Percentiles rank a stretch among this genome's conserved stretches.
Evolutionary conservation across 2,329 filamentous ascomycete species (phyloP).

Genomic region (Aspergillus unguis): DNA sequence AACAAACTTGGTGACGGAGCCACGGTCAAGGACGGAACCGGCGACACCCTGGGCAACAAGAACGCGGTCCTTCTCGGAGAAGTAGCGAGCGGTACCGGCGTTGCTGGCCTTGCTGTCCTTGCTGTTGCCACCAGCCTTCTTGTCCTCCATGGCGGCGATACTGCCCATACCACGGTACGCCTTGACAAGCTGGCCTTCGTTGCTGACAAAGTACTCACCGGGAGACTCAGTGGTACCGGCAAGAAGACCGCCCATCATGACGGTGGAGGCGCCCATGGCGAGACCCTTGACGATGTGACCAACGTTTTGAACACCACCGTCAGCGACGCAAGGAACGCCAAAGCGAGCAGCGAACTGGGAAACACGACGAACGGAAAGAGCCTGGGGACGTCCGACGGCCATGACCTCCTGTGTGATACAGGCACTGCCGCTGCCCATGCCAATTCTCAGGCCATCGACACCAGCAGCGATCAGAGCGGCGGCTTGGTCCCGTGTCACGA

Average conservation of each 20-base stretch:
- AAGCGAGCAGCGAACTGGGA: constrained; percentile 86
- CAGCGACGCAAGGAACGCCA: constrained; percentile 95
- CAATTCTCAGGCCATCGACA: constrained; percentile 93
- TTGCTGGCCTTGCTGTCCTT: constrained; percentile 71
- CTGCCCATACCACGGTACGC: constrained; percentile 98
- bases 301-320: constrained; percentile 96
- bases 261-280: constrained; percentile 84
- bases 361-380: constrained; percentile 87
- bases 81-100: constrained; percentile 95
- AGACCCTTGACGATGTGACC: constrained; percentile 99
- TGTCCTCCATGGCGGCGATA: constrained; percentile 99
- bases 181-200: constrained; percentile 97
- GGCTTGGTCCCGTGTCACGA: constrained; percentile 95
- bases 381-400: constrained; percentile 95
- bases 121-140: constrained; percentile 76
- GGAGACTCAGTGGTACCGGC: constrained; percentile 97
- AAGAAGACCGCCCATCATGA: constrained; percentile 99
- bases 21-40: constrained; percentile 57
- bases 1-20: constrained; percentile 89
- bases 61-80: constrained; percentile 92
- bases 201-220: constrained; percentile 92
- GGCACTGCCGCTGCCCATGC: constrained; percentile 96
- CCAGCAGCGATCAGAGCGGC: constrained; percentile 88
- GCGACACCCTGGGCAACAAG: constrained; percentile 96
- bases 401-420: constrained; percentile 99